Evolutionary conservation across 257 asterid species (phyloP).

Genomic region (Ilex aquifolium): DNA sequence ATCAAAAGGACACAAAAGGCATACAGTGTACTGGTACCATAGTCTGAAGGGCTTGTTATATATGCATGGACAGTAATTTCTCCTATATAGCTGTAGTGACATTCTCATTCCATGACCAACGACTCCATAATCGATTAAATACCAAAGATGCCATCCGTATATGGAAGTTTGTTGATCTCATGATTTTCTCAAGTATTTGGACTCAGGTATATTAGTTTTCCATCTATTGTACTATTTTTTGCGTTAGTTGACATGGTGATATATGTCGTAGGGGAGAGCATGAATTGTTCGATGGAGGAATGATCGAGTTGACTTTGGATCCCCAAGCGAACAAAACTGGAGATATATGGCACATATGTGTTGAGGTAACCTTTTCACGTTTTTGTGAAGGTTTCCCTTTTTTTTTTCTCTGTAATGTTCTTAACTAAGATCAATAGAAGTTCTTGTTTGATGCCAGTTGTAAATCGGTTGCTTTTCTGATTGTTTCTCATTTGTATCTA

Average conservation of each 20-base stretch:
- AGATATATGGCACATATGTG: conserved; percentile 88
- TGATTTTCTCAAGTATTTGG: not conserved
- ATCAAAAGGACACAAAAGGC: too few species aligned
- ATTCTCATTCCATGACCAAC: not conserved
- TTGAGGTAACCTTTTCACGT: conserved; percentile 52
- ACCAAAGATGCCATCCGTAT: not conserved
- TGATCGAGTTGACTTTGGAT: conserved; percentile 66
- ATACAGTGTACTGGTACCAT: not conserved
- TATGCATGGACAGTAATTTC: too few species aligned
- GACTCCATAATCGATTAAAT: not conserved
- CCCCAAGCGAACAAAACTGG: conserved; percentile 82
- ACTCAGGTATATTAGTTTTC: not conserved
- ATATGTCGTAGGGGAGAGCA: conserved; percentile 29
- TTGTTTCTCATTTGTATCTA: too few species aligned
- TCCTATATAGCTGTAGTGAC: too few species aligned
- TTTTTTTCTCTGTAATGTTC: not conserved
- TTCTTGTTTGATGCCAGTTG: too few species aligned
- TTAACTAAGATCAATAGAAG: not conserved
- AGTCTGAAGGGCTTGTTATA: not conserved
- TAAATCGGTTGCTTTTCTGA: too few species aligned
- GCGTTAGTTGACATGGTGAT: conserved; percentile 8
- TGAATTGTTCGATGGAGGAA: conserved; percentile 36
- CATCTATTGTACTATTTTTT: not conserved
- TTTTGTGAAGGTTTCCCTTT: not conserved
- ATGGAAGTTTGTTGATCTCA: not conserved